Percentiles rank a stretch among this genome's conserved stretches.
Evolutionary conservation across 2,329 filamentous ascomycete genomes (phyloP).

Genomic region (Ophiostoma tasmaniense): DNA sequence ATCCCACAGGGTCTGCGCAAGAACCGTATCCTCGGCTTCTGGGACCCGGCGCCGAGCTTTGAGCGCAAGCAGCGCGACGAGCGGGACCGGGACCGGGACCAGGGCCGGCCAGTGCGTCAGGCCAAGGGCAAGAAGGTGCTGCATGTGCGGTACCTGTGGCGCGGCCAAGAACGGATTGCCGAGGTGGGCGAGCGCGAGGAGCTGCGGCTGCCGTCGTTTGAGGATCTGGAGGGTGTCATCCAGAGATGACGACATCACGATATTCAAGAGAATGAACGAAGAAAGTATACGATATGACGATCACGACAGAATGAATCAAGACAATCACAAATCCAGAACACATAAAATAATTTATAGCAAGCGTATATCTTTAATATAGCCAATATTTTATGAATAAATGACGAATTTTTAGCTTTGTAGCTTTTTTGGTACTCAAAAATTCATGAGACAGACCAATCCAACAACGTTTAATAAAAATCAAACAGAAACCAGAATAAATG

Average conservation of each 20-base stretch:
- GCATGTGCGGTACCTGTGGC: slow-evolving; percentile 37
- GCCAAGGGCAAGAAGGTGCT: slow-evolving; percentile 34
- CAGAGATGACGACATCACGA: background rate
- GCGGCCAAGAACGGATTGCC: slow-evolving; percentile 28
- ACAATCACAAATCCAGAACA: background rate
- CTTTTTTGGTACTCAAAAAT: background rate
- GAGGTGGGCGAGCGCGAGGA: slow-evolving; percentile 33
- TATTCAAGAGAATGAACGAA: background rate
- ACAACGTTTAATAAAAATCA: background rate
- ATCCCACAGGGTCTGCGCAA: slow-evolving; percentile 37
- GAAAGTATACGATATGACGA: background rate
- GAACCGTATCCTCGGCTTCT: slow-evolving; percentile 40
- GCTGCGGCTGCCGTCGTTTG: slow-evolving; percentile 27
- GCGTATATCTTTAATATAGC: background rate
- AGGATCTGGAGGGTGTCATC: background rate
- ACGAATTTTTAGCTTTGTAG: background rate
- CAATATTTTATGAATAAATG: background rate
- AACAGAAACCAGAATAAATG: background rate
- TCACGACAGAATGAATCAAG: background rate
- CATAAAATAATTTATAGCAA: background rate
- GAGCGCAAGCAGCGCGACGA: background rate
- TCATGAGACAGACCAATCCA: background rate
- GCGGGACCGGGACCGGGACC: background rate
- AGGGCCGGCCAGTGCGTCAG: background rate
- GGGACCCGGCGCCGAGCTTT: slow-evolving; percentile 38